Percentiles rank a stretch among this genome's conserved stretches.
Conservation (phyloP, 2,329 filamentous ascomycete genomes). For the Botrytis sinoallii region DNA sequence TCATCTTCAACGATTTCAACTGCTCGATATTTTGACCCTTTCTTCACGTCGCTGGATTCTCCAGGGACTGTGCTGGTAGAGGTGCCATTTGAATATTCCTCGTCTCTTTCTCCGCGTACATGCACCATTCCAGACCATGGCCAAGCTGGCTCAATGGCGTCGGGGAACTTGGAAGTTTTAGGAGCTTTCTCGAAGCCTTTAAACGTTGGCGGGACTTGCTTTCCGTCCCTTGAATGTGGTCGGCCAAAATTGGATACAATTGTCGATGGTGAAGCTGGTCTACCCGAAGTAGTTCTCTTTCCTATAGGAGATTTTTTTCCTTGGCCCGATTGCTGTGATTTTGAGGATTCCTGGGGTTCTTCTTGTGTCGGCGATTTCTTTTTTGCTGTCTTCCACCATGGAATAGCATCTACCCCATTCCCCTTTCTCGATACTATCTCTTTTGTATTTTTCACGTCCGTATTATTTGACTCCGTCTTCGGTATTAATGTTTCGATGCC, state of each 20-base stretch:
- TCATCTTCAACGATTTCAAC: conserved; percentile 29
- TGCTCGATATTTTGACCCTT: conserved; percentile 36
- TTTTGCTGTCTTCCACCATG: conserved; percentile 21
- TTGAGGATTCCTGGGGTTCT: conserved; percentile 2
- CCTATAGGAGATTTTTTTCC: background rate
- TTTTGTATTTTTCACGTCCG: conserved; percentile 1
- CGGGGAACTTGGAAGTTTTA: conserved; percentile 56
- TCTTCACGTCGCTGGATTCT: conserved; percentile 8
- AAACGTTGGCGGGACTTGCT: conserved; percentile 34
- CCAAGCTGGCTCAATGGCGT: conserved; percentile 67
- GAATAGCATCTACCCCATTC: conserved; percentile 12
- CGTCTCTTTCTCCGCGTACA: conserved; percentile 48
- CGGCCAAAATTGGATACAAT: background rate
- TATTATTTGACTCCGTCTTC: background rate
- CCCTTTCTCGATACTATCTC: background rate
- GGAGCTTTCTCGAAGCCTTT: conserved; percentile 28
- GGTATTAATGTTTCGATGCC: background rate
- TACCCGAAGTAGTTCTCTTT: background rate
- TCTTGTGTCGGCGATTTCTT: conserved; percentile 7
- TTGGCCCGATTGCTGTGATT: background rate
- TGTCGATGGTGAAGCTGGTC: conserved; percentile 16
- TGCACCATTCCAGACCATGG: conserved; percentile 64
- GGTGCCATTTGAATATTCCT: background rate
- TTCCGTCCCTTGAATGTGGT: conserved; percentile 30
- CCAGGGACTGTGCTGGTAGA: background rate